Base-by-base conservation (phyloP, 108 stramenopile species). In the Cyclotella atomus region DNA sequence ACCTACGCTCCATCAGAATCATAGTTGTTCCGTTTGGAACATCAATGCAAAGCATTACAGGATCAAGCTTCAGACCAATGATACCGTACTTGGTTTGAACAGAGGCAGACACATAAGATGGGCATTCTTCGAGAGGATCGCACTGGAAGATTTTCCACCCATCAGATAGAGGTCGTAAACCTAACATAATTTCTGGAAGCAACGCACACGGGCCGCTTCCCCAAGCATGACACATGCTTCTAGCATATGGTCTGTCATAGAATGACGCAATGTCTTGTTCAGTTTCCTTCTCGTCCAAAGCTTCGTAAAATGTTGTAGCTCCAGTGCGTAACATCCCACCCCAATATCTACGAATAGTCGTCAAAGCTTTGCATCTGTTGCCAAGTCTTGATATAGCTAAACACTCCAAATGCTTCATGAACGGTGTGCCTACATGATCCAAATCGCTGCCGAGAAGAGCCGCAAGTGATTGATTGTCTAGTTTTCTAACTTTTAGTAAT, bases 281-380 rank as follows among this genome's bases (percentile, higher is more conserved):
- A n/a, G 19, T 53, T 38, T 77, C 76, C 4, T 67, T 27, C 49
- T 72, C 71, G 19, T 47, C 25, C 38, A 66, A 82, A 0, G 81
- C 76, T 72, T 82, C 81, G 35, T 66, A 82, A 69, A 82, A 82
- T 28, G 76, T 82, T 29, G 81, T 63, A 19, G 81, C 81, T 14
- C 70, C 71, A 29, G 34, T 36, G 17, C 65, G 29, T 16, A 82
- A 14, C 81, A 82, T 82, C 50, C 60, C 76, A 67, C 71, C 67
- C 81, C 81, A 82, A 41, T 75, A 82, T 14, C 38, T 61, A 23
- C 65, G 55, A 15, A 82, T n/a, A 21, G 7, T 59, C 0, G 57
- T 45, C 23, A 82, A 67, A 29, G 76, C 81, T 19, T 15, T 19
- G 2, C 14, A 57, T 19, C 71, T 56, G 21, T 67, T 59, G 21